These are phyloP conservation scores for Penicillium sp. DNA, from an alignment of 2,329 filamentous ascomycete species.

Conservation along the genomic window DNA sequence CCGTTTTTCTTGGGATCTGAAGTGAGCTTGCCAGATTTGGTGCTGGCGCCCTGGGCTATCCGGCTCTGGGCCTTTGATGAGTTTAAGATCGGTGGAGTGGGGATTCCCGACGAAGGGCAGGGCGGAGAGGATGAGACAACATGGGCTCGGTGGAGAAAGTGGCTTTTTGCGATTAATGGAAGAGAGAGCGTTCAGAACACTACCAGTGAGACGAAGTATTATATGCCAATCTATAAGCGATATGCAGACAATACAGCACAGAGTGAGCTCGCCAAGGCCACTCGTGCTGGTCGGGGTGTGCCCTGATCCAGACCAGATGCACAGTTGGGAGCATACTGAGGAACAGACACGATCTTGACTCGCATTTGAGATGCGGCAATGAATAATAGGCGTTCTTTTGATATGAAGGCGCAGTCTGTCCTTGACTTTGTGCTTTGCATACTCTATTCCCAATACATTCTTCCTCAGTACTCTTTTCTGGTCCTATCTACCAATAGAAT, in stretches of 20 bases:
- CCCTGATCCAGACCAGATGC: constrained; percentile 39
- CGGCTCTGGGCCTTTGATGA: constrained; percentile 69
- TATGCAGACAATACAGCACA: constrained; percentile 62
- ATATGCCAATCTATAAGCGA: constrained; percentile 61
- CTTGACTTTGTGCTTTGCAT: no score
- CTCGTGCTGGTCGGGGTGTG: constrained; percentile 56
- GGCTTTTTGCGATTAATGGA: constrained; percentile 54
- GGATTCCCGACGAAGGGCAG: constrained; percentile 44
- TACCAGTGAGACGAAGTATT: constrained; percentile 61
- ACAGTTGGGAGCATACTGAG: no score
- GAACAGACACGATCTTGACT: no score
- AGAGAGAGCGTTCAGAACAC: constrained; percentile 62
- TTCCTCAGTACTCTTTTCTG: no score
- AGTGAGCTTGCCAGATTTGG: constrained; percentile 64
- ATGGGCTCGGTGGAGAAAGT: constrained; percentile 62
- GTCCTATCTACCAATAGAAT: no score
- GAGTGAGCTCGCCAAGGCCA: constrained; percentile 57
- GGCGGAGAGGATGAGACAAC: constrained; percentile 49
- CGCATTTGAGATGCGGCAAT: no score
- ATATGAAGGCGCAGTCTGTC: no score
- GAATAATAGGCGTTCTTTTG: no score
- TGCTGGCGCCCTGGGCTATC: constrained; percentile 66
- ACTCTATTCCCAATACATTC: no score
- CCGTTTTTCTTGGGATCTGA: constrained; percentile 63
- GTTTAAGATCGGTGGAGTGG: constrained; percentile 59